Evolutionary conservation across 495 filamentous ascomycete genomes (phyloP), one percentile per base, ranked within the genome.

Genomic region (Penicilliopsis zonata): DNA sequence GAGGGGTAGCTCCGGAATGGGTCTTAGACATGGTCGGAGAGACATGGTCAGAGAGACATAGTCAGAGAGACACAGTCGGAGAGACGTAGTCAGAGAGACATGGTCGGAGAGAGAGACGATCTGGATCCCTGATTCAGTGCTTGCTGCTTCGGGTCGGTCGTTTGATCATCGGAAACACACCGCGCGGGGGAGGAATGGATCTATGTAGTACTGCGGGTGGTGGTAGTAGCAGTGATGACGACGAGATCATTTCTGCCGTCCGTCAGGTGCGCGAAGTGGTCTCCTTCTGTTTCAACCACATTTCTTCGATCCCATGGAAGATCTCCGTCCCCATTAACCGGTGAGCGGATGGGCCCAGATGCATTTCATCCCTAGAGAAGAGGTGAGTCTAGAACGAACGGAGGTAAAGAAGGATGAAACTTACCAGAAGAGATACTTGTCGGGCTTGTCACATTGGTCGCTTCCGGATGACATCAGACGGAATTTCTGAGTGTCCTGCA

Each of bases 371-470:
- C 67, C 69, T 72, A 47, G 26, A 17, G 21, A 24, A 17, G 28
- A 27, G 26, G 5, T 25, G 28, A 26, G 27, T 31, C 29, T 30
- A 45, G 37, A 18, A 30, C 15, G 20, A 34, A 36, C 18, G 14
- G 13, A 20, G 20, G 1, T 31, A 21, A 25, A 25, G 15, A 21
- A 30, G 31, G 13, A 18, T 9, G 26, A 20, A 19, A 43, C 57
- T 52, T 51, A 70, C 69, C 66, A 69, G 47, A 72, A 70, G 18
- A 71, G 53, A 46, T 60, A 71, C 32, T 55, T 63, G 6, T 64
- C 54, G 2, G 65, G 69, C 27, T 59, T 40, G 20, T 57, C 52
- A 46, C 67, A 71, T 44, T 45, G 31, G 39, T 47, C 46, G 28
- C 31, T 28, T 32, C 54, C 54, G 53, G 53, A 57, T 46, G 53